phyloP scores from a whole-genome alignment of 345 rosid species.

The Salix suchowensis region DNA sequence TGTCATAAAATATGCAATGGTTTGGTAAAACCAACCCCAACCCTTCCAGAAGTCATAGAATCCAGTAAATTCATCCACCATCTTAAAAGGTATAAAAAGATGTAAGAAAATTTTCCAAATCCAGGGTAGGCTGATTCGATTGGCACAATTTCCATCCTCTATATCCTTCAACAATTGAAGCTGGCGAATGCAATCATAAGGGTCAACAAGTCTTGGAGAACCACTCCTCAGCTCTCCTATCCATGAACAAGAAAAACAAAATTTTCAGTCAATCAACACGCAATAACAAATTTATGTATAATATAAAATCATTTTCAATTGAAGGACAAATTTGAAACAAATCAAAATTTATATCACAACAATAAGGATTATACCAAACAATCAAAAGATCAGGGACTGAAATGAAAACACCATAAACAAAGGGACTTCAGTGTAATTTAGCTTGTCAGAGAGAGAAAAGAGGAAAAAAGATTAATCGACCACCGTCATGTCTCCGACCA shows the following conservation, averaged over 20 bases:
- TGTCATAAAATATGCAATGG: background rate
- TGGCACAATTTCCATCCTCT: slow-evolving; percentile 95
- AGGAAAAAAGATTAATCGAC: too few species aligned
- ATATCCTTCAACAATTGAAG: slow-evolving; percentile 80
- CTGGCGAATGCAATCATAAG: slow-evolving; percentile 75
- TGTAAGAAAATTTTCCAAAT: slow-evolving; percentile 23
- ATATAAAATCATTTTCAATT: background rate
- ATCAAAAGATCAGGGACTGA: too few species aligned
- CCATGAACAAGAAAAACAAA: slow-evolving; percentile 30
- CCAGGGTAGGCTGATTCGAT: slow-evolving; percentile 98
- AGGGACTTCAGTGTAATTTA: too few species aligned
- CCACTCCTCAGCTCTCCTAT: slow-evolving; percentile 96
- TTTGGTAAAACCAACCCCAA: background rate
- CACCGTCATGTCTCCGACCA: too few species aligned
- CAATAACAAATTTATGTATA: background rate
- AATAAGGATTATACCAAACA: too few species aligned
- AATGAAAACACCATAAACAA: too few species aligned
- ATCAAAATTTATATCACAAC: too few species aligned
- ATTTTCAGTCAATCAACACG: slow-evolving; percentile 5
- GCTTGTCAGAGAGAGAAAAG: too few species aligned
- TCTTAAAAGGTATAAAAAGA: background rate
- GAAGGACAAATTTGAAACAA: too few species aligned
- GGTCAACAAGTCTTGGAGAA: slow-evolving; percentile 75
- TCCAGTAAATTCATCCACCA: background rate
- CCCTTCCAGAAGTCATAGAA: background rate